phyloP scores from a whole-genome alignment of 176 grass and related monocot species.

The Poa annua region DNA sequence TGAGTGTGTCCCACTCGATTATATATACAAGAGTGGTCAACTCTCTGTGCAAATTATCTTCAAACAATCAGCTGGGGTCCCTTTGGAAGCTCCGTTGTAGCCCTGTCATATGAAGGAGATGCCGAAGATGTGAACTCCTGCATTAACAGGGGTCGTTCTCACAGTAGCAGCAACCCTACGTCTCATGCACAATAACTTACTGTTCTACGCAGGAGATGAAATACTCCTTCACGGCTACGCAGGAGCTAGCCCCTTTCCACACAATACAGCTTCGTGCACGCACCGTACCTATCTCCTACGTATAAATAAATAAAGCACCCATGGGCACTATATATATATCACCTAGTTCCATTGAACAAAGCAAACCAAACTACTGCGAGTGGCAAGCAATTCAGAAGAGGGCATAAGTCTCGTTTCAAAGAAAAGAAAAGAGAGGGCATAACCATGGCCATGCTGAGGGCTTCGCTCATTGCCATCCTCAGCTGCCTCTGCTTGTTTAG shows the following conservation, averaged over 20 bases:
- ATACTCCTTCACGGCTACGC: neutral
- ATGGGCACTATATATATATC: neutral
- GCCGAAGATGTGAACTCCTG: neutral
- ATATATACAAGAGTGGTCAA: neutral
- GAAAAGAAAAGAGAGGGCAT: neutral
- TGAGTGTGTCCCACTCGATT: neutral
- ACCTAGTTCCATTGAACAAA: neutral
- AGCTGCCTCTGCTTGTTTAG: neutral
- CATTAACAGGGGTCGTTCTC: neutral
- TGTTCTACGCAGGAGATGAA: neutral
- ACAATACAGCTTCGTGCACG: neutral
- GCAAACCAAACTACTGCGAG: neutral
- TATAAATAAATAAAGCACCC: neutral
- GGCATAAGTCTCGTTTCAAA: no score
- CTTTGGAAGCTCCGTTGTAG: neutral
- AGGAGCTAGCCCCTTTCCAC: neutral
- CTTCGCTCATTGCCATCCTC: neutral
- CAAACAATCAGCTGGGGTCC: neutral
- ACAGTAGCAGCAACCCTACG: neutral
- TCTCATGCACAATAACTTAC: neutral
- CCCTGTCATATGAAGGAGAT: neutral
- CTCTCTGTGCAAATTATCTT: neutral
- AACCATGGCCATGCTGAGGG: neutral
- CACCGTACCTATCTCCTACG: neutral
- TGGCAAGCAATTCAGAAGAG: neutral